Conservation (phyloP, 2,329 filamentous ascomycete species). For the Monosporascus sp. region DNA sequence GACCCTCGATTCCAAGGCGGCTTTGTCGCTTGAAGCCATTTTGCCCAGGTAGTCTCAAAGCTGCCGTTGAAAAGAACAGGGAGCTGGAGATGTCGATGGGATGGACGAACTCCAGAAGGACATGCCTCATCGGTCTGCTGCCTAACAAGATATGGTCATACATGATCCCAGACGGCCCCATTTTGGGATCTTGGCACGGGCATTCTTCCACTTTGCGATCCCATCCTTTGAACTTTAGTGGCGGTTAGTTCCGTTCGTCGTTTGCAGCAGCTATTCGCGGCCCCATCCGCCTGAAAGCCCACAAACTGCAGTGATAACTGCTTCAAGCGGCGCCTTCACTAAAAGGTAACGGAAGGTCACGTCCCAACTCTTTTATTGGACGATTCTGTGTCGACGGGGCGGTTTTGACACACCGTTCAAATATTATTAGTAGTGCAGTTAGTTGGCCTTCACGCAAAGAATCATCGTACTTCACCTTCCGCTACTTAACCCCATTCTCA, state of each 20-base stretch:
- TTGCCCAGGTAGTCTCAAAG: neutral
- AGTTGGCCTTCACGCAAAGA: neutral
- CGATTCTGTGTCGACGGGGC: too few species aligned
- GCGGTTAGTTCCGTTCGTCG: neutral
- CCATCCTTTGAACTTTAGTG: too few species aligned
- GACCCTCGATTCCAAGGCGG: neutral
- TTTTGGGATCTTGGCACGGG: neutral
- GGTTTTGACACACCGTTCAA: too few species aligned
- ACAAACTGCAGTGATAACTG: too few species aligned
- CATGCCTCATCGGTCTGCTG: neutral
- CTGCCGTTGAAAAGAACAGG: neutral
- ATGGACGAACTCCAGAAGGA: neutral
- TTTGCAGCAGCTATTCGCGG: neutral
- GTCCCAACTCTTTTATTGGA: too few species aligned
- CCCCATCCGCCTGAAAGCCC: too few species aligned
- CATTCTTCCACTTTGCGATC: too few species aligned
- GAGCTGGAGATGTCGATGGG: neutral
- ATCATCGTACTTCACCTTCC: neutral
- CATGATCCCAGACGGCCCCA: neutral
- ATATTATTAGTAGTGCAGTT: too few species aligned
- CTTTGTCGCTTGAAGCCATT: neutral
- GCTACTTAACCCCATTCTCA: too few species aligned
- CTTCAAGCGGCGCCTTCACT: too few species aligned
- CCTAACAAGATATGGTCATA: neutral
- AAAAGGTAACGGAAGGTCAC: too few species aligned